A percentile compares a stretch with the other conserved stretches of the same genome.
phyloP scores from a whole-genome alignment of 371 early-diverging fungal genomes.

The Vairimorpha ceranae region DNA sequence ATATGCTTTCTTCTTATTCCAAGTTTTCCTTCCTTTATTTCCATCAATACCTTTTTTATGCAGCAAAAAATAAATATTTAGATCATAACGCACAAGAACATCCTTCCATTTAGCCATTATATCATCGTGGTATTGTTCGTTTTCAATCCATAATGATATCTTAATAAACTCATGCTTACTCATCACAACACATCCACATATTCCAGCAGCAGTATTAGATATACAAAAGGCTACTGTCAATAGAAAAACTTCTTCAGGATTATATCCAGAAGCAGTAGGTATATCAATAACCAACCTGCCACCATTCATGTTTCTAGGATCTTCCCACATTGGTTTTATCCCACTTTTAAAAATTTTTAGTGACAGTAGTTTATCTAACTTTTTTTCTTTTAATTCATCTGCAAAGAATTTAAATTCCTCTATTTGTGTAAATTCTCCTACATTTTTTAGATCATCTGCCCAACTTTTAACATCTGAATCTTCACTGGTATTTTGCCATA shows the following conservation, averaged over 20 bases:
- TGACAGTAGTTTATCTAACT: slow-evolving; percentile 75
- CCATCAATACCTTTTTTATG: slow-evolving; percentile 41
- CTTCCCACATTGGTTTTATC: slow-evolving; percentile 97
- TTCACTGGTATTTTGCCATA: slow-evolving; percentile 35
- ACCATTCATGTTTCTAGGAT: slow-evolving; percentile 81
- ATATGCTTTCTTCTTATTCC: slow-evolving; percentile 25
- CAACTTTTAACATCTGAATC: slow-evolving; percentile 70
- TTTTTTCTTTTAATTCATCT: slow-evolving; percentile 75
- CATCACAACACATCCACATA: slow-evolving; percentile 76
- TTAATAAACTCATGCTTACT: slow-evolving; percentile 35
- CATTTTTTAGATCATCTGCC: slow-evolving; percentile 74
- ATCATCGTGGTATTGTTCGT: slow-evolving; percentile 16
- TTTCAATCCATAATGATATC: slow-evolving; percentile 44
- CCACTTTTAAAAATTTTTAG: slow-evolving; percentile 90
- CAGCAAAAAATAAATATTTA: slow-evolving; percentile 22
- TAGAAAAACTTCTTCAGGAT: slow-evolving; percentile 33
- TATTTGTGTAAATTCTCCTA: slow-evolving; percentile 75
- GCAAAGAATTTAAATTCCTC: slow-evolving; percentile 80
- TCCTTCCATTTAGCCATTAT: slow-evolving; percentile 40
- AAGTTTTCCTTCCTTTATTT: slow-evolving; percentile 33
- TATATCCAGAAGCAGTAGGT: slow-evolving; percentile 3
- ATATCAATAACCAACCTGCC: slow-evolving; percentile 84
- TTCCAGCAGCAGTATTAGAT: slow-evolving; percentile 73
- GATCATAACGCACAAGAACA: neutral
- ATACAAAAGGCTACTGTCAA: slow-evolving; percentile 79